Base-by-base conservation (phyloP, 2,329 filamentous ascomycete genomes). In the Ciborinia camelliae region DNA sequence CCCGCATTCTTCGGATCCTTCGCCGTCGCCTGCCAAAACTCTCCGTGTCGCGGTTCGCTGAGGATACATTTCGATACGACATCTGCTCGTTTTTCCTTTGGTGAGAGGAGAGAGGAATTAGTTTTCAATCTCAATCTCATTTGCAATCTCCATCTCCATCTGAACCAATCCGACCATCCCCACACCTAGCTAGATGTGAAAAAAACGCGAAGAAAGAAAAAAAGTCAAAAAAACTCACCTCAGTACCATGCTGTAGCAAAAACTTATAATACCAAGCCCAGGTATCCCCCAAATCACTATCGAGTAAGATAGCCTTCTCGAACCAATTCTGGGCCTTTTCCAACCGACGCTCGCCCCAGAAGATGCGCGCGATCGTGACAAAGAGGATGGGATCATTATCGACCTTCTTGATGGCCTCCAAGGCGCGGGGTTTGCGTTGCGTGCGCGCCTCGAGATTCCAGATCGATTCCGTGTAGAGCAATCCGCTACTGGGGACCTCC, bases 191-290 rank as follows among this genome's bases (percentile, higher is more conserved):
- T n/a, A n/a, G n/a, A n/a, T n/a, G n/a, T n/a, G n/a, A n/a, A n/a
- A n/a, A n/a, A n/a, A n/a, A n/a, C n/a, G n/a, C n/a, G n/a, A n/a
- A n/a, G n/a, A n/a, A n/a, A n/a, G n/a, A n/a, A n/a, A n/a, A 1
- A 15, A 23, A 32, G 7, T 8, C 53, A 20, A 20, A 12, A 61
- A 50, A 64, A 77, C 79, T 73, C 74, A 82, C 81, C 69, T 92
- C 89, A 6, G 92, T 97, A 12, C 95, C 96, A 78, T 99, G 93
- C 81, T 97, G 91, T 70, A 87, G 76, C 69, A 98, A 75, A 76
- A 98, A 99, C 77, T 94, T 93, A 77, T 92, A 95, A 77, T 97
- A 99, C 94, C 94, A 99, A 26, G 92, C 94, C 96, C 96, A 99
- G 14, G 88, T 90, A 79, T 99, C 96, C 59, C 95, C 95, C 59